Evolutionary conservation across 2,329 filamentous ascomycete species (phyloP).

Genomic region (Epichloe typhina): DNA sequence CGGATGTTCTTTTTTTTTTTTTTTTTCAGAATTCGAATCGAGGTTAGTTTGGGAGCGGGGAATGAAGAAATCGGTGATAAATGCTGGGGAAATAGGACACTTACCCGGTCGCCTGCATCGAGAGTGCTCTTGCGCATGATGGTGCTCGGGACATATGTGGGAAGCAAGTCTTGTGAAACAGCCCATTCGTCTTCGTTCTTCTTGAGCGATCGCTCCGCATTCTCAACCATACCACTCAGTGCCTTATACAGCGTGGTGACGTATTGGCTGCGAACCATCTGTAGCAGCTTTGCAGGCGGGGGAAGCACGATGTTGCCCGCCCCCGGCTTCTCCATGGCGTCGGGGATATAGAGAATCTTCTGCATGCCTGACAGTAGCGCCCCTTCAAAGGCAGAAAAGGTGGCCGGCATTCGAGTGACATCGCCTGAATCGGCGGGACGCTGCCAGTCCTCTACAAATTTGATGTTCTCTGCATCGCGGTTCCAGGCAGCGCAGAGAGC

Average conservation of each 20-base stretch:
- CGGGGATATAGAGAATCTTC: slow-evolving; percentile 86
- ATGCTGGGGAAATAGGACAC: slow-evolving; percentile 11
- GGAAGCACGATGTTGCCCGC: slow-evolving; percentile 68
- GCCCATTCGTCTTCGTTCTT: slow-evolving; percentile 52
- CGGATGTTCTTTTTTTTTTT: slow-evolving; percentile 84
- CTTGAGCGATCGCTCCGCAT: slow-evolving; percentile 65
- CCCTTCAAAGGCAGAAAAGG: slow-evolving; percentile 76
- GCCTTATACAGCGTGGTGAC: slow-evolving; percentile 90
- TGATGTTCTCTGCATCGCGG: slow-evolving; percentile 83
- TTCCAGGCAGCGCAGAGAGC: slow-evolving; percentile 88
- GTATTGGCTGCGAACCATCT: slow-evolving; percentile 85
- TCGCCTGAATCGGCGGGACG: slow-evolving; percentile 69
- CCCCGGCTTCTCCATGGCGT: slow-evolving; percentile 61
- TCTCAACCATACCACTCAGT: slow-evolving; percentile 91
- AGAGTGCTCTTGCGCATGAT: slow-evolving; percentile 32
- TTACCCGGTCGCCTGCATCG: slow-evolving; percentile 43
- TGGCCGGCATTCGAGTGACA: slow-evolving; percentile 78
- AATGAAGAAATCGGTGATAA: slow-evolving; percentile 11
- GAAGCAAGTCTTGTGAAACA: slow-evolving; percentile 30
- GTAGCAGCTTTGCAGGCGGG: slow-evolving; percentile 79
- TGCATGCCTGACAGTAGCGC: slow-evolving; percentile 77
- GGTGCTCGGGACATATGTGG: slow-evolving; percentile 13
- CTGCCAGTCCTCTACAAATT: slow-evolving; percentile 87
- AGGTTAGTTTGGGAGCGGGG: background rate
- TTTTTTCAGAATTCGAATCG: background rate